A percentile compares a stretch with the other conserved stretches of the same genome.
Evolutionary conservation across 2,329 filamentous ascomycete species (phyloP).

Genomic region (Alternaria novae-zelandiae): DNA sequence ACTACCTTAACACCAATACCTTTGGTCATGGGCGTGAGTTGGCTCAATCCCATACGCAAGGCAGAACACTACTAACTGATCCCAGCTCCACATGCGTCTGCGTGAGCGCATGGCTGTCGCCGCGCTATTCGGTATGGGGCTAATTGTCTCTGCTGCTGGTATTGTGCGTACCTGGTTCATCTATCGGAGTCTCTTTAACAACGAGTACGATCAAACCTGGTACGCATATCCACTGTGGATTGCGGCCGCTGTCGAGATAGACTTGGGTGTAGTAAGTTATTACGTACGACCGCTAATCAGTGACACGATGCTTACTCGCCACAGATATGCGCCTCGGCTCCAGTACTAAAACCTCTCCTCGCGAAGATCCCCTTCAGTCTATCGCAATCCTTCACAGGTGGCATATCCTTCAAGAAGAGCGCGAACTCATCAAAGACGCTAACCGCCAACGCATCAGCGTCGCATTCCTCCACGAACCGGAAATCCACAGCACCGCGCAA

Average conservation of each 20-base stretch:
- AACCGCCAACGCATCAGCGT: slow-evolving; percentile 9
- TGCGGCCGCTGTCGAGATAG: slow-evolving; percentile 55
- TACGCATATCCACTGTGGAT: slow-evolving; percentile 56
- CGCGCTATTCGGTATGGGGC: slow-evolving; percentile 50
- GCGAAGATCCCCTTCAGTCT: slow-evolving; percentile 34
- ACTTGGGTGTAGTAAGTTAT: slow-evolving; percentile 53
- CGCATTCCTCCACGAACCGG: slow-evolving; percentile 16
- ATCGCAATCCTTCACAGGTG: slow-evolving; percentile 21
- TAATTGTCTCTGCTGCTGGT: slow-evolving; percentile 53
- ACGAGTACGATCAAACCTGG: slow-evolving; percentile 54
- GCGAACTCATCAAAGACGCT: slow-evolving; percentile 8
- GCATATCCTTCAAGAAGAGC: slow-evolving; percentile 17
- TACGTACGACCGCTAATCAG: not conserved
- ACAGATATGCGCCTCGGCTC: slow-evolving; percentile 41
- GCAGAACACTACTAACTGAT: not conserved
- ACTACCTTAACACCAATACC: slow-evolving; percentile 54
- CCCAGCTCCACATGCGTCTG: slow-evolving; percentile 50
- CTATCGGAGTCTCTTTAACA: slow-evolving; percentile 48
- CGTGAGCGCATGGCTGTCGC: slow-evolving; percentile 50
- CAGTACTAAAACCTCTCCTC: slow-evolving; percentile 40
- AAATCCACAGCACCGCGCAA: slow-evolving; percentile 18
- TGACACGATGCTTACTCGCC: not conserved
- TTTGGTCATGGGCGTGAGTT: slow-evolving; percentile 45
- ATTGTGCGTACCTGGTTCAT: slow-evolving; percentile 54
- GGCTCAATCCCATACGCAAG: not conserved